Percentiles rank a stretch among this genome's conserved stretches.
Evolutionary conservation across 805 yeast genomes (phyloP).

Genomic region (Teunomyces pallodes): DNA sequence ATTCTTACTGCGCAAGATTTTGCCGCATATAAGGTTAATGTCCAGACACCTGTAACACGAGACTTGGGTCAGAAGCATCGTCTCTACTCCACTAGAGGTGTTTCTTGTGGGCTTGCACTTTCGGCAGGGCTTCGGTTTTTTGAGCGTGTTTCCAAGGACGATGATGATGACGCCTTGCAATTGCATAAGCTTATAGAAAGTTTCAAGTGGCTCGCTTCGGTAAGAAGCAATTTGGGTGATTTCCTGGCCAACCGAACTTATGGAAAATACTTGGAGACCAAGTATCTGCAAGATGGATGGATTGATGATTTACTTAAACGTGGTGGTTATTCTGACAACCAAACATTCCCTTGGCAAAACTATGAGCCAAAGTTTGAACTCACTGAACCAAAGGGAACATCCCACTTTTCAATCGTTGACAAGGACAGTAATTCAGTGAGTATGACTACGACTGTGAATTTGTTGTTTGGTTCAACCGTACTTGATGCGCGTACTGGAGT

Average conservation of each 20-base stretch:
- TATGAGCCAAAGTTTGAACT: constrained; percentile 79
- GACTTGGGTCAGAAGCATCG: constrained; percentile 18
- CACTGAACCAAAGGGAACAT: constrained; percentile 85
- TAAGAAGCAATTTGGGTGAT: constrained; percentile 84
- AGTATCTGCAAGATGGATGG: constrained; percentile 57
- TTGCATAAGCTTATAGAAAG: constrained; percentile 74
- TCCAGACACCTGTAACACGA: constrained; percentile 30
- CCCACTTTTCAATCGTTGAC: constrained; percentile 84
- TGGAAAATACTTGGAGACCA: constrained; percentile 33
- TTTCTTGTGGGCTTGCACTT: constrained; percentile 82
- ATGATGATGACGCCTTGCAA: constrained; percentile 28
- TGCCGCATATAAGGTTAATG: constrained; percentile 51
- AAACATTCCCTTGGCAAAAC: constrained; percentile 65
- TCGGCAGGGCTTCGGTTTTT: constrained; percentile 70
- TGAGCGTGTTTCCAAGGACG: constrained; percentile 30
- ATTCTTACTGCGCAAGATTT: constrained; percentile 66
- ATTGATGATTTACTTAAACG: constrained; percentile 41
- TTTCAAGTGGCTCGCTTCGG: constrained; percentile 93
- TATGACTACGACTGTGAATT: constrained; percentile 85
- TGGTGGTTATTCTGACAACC: constrained; percentile 48
- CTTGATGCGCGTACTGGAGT: constrained; percentile 82
- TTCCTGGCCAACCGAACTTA: constrained; percentile 18
- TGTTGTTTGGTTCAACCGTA: constrained; percentile 78
- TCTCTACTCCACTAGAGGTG: constrained; percentile 57
- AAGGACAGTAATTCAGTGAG: constrained; percentile 71